Evolutionary conservation across 139 green algal genomes (phyloP).

Genomic region (Pseudopediastrum boryanum): DNA sequence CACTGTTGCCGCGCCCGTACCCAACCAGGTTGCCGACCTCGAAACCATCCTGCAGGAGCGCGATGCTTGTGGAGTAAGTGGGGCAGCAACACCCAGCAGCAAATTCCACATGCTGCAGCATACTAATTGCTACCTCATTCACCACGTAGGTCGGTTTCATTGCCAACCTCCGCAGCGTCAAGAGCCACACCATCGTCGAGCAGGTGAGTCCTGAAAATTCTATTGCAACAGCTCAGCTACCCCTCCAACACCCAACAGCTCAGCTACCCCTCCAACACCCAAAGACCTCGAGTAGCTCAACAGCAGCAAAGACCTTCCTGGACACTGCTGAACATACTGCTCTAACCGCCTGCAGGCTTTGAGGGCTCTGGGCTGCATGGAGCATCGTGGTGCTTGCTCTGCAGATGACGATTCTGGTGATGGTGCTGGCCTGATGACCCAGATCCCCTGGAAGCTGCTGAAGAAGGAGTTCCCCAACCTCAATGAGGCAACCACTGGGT

Average conservation of each 20-base stretch:
- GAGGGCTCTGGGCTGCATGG: constrained; percentile 96
- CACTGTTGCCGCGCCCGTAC: not conserved
- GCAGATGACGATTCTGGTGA: constrained; percentile 97
- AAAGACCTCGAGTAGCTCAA: too few relatives aligned
- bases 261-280: too few relatives aligned
- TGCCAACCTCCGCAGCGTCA: constrained; percentile 87
- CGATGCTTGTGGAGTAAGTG: constrained; percentile 93
- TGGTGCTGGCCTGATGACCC: constrained; percentile 97
- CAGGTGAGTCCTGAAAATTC: constrained; percentile 64
- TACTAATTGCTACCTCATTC: not conserved
- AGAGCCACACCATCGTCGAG: constrained; percentile 89
- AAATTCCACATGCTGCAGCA: not conserved
- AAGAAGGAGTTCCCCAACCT: constrained; percentile 73
- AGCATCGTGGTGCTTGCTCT: constrained; percentile 97
- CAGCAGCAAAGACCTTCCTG: not conserved
- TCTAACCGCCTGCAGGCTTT: constrained; percentile 71
- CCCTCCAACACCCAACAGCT: too few relatives aligned
- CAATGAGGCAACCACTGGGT: constrained; percentile 75
- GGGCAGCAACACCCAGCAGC: constrained; percentile 8
- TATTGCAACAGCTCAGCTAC: constrained; percentile 4
- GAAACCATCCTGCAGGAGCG: constrained; percentile 93
- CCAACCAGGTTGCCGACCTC: constrained; percentile 68
- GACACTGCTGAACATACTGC: not conserved
- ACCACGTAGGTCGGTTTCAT: constrained; percentile 93
- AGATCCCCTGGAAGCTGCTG: constrained; percentile 96